phyloP scores from a whole-genome alignment of 805 yeast species.

The Starmerella bombicola region DNA sequence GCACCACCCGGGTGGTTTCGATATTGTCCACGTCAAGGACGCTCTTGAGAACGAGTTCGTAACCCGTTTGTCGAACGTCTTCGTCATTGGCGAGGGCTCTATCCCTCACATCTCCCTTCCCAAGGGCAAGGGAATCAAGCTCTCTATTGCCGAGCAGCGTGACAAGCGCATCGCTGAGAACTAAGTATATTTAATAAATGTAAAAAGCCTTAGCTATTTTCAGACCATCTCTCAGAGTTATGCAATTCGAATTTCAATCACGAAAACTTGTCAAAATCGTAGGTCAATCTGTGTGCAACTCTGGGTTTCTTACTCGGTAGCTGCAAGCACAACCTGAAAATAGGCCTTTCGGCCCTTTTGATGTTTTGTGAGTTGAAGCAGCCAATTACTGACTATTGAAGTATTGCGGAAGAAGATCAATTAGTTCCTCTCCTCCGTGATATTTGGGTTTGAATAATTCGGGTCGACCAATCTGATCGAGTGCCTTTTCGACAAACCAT shows the following conservation, averaged over 20 bases:
- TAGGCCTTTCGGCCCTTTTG: no score
- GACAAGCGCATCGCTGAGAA: conserved; percentile 90
- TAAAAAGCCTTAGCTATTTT: neutral
- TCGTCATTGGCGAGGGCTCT: conserved; percentile 90
- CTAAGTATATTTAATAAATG: conserved; percentile 23
- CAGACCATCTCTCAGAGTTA: no score
- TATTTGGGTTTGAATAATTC: conserved; percentile 17
- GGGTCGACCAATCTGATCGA: conserved; percentile 26
- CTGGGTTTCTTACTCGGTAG: no score
- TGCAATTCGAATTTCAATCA: no score
- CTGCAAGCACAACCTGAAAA: no score
- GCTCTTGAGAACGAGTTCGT: conserved; percentile 88
- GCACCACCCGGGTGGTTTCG: conserved; percentile 97
- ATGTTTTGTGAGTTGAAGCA: no score
- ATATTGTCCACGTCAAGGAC: conserved; percentile 93
- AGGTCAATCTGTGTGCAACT: no score
- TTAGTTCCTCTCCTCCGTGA: conserved; percentile 25
- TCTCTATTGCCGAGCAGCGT: conserved; percentile 92
- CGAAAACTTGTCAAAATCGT: no score
- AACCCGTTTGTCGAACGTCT: conserved; percentile 86
- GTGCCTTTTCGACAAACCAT: conserved; percentile 38
- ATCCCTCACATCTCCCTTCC: conserved; percentile 91
- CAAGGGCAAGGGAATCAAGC: conserved; percentile 98
- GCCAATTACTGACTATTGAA: no score
- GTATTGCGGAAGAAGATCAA: conserved; percentile 26